phyloP scores from a whole-genome alignment of 768 basidiomycete species.

The Pulveroboletus sp. region DNA sequence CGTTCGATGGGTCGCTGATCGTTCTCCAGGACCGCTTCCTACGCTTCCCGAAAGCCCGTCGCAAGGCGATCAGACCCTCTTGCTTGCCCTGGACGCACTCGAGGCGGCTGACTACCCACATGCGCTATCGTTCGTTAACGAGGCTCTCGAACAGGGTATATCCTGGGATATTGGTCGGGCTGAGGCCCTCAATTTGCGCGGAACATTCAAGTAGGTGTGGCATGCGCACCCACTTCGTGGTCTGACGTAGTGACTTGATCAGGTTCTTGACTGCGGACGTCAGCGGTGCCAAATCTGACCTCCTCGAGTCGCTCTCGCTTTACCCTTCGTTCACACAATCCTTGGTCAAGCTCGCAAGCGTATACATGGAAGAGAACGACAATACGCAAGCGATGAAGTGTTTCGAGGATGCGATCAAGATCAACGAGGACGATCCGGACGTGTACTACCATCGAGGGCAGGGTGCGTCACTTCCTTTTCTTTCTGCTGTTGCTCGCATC shows the following conservation, averaged over 20 bases:
- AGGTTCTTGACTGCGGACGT: constrained; percentile 90
- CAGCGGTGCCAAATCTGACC: constrained; percentile 74
- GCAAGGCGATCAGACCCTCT: constrained; percentile 79
- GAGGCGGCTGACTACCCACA: constrained; percentile 82
- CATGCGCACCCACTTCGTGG: background rate
- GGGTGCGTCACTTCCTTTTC: constrained; percentile 41
- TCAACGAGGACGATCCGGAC: constrained; percentile 84
- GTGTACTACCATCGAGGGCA: constrained; percentile 99
- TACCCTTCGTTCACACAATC: constrained; percentile 74
- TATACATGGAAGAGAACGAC: constrained; percentile 93
- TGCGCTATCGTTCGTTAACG: constrained; percentile 73
- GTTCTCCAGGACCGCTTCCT: constrained; percentile 55
- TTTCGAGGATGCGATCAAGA: constrained; percentile 84
- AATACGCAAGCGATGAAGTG: constrained; percentile 79
- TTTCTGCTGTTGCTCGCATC: background rate
- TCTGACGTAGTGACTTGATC: background rate
- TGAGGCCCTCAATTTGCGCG: constrained; percentile 87
- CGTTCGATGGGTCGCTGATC: constrained; percentile 3
- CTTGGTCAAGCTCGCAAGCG: constrained; percentile 94
- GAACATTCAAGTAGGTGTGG: constrained; percentile 83
- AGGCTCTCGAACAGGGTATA: constrained; percentile 83
- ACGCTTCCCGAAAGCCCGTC: constrained; percentile 68
- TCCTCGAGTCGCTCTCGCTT: constrained; percentile 70
- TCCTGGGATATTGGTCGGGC: constrained; percentile 72
- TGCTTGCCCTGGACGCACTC: constrained; percentile 78